Evolutionary conservation across 331 rosid species (phyloP).

Genomic region (Pyrus hybrid): DNA sequence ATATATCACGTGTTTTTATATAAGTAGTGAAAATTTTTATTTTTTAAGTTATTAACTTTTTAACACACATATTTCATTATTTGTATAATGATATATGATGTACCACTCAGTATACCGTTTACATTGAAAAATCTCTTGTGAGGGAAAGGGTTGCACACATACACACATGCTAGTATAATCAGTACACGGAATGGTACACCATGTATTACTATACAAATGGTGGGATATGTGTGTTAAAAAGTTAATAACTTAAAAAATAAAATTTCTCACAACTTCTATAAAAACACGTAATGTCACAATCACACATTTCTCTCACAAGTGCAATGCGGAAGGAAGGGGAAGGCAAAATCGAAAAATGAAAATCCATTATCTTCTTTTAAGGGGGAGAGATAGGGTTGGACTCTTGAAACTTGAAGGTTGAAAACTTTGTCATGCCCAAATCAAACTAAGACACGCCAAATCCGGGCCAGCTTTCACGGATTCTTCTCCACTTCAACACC

Average conservation of each 20-base stretch:
- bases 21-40: too few relatives aligned
- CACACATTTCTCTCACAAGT: too few relatives aligned
- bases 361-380: background rate
- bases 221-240: accelerated
- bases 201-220: accelerated
- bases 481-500: constrained; percentile 17
- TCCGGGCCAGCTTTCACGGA: constrained; percentile 25
- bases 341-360: background rate
- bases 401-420: constrained; percentile 15
- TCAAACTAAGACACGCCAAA: constrained; percentile 20
- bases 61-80: too few relatives aligned
- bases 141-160: background rate
- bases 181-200: accelerated
- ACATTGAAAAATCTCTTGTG: too few relatives aligned
- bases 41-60: too few relatives aligned
- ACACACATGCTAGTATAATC: background rate
- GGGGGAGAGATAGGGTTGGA: background rate
- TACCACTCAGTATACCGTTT: too few relatives aligned
- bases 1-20: too few relatives aligned
- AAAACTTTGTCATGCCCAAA: constrained; percentile 8
- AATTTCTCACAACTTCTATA: accelerated
- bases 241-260: too few relatives aligned
- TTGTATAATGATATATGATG: too few relatives aligned
- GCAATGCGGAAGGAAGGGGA: too few relatives aligned
- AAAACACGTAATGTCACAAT: too few relatives aligned